Percentiles rank a stretch among this genome's conserved stretches.
phyloP scores from a whole-genome alignment of 768 basidiomycete species.

The Sarcodon aspratus region DNA sequence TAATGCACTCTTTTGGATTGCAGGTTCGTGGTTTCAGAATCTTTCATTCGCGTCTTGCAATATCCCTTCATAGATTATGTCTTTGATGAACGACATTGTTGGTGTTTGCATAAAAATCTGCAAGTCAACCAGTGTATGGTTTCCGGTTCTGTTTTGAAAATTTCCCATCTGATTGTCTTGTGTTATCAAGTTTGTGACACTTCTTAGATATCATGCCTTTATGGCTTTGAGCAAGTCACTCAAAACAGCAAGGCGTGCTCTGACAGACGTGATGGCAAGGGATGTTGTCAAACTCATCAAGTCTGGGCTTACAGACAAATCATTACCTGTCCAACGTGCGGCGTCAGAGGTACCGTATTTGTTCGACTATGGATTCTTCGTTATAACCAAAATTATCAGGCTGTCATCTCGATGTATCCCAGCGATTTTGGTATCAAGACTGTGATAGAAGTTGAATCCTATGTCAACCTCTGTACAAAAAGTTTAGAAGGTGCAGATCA shows the following conservation, averaged over 20 bases:
- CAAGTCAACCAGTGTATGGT: conserved; percentile 61
- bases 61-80: conserved; percentile 64
- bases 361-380: neutral
- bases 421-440: conserved; percentile 44
- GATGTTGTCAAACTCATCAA: conserved; percentile 83
- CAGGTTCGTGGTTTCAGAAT: conserved; percentile 43
- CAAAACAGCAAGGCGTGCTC: conserved; percentile 69
- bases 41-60: neutral
- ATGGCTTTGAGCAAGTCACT: conserved; percentile 70
- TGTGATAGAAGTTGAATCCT: conserved; percentile 63
- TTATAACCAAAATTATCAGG: conserved; percentile 19
- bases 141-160: neutral
- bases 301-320: conserved; percentile 68
- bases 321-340: conserved; percentile 75
- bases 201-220: conserved; percentile 77
- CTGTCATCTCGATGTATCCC: conserved; percentile 48
- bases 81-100: conserved; percentile 81
- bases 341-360: conserved; percentile 52
- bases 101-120: conserved; percentile 53
- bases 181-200: neutral
- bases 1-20: conserved; percentile 76
- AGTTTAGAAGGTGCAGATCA: conserved; percentile 79
- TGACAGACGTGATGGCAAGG: conserved; percentile 65
- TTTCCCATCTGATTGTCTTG: neutral
- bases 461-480: conserved; percentile 57